Evolutionary conservation across 495 filamentous ascomycete genomes (phyloP).

Genomic region (Elaphomyces granulatus): DNA sequence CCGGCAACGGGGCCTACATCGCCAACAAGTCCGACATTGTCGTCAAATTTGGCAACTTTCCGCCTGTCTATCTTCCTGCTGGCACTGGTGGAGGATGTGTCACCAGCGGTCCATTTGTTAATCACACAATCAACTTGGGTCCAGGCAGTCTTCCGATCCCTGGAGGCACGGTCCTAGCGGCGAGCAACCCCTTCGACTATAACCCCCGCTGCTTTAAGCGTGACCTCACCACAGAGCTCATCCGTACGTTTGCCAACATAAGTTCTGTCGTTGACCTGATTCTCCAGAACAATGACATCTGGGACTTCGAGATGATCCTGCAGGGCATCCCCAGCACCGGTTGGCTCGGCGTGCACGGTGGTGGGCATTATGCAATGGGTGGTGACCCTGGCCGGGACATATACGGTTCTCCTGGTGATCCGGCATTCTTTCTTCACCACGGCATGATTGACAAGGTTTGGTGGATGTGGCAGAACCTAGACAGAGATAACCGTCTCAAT

Average conservation of each 20-base stretch:
- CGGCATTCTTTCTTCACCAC: conserved; percentile 56
- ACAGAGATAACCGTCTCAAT: conserved; percentile 30
- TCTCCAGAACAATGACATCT: conserved; percentile 27
- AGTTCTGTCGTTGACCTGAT: conserved; percentile 34
- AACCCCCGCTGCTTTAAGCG: conserved; percentile 54
- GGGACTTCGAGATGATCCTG: conserved; percentile 37
- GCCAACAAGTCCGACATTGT: conserved; percentile 17
- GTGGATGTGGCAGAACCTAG: conserved; percentile 56
- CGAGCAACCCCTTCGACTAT: conserved; percentile 21
- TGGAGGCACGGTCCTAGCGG: conserved; percentile 9
- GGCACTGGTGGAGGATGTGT: conserved; percentile 57
- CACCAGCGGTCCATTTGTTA: conserved; percentile 41
- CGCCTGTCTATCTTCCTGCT: conserved; percentile 21
- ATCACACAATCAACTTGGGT: conserved; percentile 36
- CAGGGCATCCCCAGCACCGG: conserved; percentile 35
- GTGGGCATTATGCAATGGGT: conserved; percentile 49
- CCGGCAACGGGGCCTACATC: conserved; percentile 47
- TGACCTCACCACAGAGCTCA: conserved; percentile 40
- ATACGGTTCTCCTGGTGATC: conserved; percentile 47
- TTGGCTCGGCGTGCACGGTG: conserved; percentile 43
- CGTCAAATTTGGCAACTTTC: conserved; percentile 8
- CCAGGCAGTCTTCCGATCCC: conserved; percentile 27
- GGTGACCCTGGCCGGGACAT: conserved; percentile 47
- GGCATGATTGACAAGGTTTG: conserved; percentile 53
- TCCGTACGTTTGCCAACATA: conserved; percentile 36